These are phyloP conservation scores for Fusarium zealandicum DNA, from an alignment of 2,329 filamentous ascomycete genomes.

Conservation along the genomic window DNA sequence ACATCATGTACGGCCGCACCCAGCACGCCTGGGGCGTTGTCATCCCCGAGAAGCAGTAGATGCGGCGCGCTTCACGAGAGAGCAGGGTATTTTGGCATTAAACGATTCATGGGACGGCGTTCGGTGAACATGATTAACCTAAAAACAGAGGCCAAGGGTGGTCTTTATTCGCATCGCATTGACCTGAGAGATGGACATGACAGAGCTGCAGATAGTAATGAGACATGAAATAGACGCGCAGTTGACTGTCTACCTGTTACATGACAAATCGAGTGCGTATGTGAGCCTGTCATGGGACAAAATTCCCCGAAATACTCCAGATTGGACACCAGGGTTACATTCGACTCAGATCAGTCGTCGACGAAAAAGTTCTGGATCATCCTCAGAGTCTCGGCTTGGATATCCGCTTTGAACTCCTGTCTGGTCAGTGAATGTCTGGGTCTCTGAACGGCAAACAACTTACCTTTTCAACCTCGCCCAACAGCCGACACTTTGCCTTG, in stretches of 20 bases:
- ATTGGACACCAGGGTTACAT: background rate
- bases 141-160: constrained; percentile 27
- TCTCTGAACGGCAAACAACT: background rate
- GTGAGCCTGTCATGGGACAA: background rate
- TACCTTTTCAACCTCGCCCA: constrained; percentile 44
- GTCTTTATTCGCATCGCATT: constrained; percentile 11
- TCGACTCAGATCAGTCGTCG: constrained; percentile 5
- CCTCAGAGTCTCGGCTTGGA: constrained; percentile 38
- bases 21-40: constrained; percentile 75
- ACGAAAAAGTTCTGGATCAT: constrained; percentile 41
- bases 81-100: background rate
- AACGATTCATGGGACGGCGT: constrained; percentile 37
- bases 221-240: constrained; percentile 36
- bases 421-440: background rate
- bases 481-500: constrained; percentile 21
- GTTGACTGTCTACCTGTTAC: constrained; percentile 16
- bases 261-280: constrained; percentile 2
- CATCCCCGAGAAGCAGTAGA: constrained; percentile 64
- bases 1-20: constrained; percentile 78
- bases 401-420: constrained; percentile 42
- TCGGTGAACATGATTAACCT: constrained; percentile 31
- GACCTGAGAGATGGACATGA: background rate
- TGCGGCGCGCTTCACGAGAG: background rate
- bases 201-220: constrained; percentile 29
- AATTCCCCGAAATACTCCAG: background rate